These are phyloP conservation scores for Rhodotorula sp. DNA, from an alignment of 1,284 basidiomycete genomes.

Conservation along the genomic window DNA sequence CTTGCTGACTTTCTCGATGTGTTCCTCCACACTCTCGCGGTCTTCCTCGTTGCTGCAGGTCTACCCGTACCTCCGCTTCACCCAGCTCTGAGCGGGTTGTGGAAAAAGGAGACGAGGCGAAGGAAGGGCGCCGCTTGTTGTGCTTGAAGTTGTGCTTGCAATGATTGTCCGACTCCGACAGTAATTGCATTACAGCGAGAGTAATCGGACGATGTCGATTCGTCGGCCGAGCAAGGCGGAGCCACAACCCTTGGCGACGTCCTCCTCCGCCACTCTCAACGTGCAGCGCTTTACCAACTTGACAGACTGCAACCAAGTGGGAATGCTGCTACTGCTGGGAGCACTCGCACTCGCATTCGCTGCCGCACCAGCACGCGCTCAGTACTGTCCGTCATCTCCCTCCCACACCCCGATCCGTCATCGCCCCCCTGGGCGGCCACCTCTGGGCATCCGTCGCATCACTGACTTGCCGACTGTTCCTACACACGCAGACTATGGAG, in stretches of 20 bases:
- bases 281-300: neutral
- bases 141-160: no score
- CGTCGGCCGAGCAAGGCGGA: no score
- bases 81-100: conserved; percentile 21
- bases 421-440: neutral
- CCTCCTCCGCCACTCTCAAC: neutral
- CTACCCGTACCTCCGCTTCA: conserved; percentile 29
- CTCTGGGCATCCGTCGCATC: neutral
- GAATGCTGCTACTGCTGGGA: neutral
- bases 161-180: no score
- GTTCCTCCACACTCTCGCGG: conserved; percentile 46
- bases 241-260: neutral
- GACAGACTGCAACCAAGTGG: neutral
- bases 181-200: neutral
- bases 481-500: neutral
- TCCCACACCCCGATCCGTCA: neutral
- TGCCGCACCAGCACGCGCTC: conserved; percentile 16
- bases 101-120: neutral
- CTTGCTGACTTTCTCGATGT: no score
- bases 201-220: neutral
- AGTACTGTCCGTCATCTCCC: conserved; percentile 15
- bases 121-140: no score
- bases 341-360: conserved; percentile 14
- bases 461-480: neutral
- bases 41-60: neutral